These are phyloP conservation scores for Aspergillus conjunctus DNA, from an alignment of 495 filamentous ascomycete genomes.

Conservation along the genomic window DNA sequence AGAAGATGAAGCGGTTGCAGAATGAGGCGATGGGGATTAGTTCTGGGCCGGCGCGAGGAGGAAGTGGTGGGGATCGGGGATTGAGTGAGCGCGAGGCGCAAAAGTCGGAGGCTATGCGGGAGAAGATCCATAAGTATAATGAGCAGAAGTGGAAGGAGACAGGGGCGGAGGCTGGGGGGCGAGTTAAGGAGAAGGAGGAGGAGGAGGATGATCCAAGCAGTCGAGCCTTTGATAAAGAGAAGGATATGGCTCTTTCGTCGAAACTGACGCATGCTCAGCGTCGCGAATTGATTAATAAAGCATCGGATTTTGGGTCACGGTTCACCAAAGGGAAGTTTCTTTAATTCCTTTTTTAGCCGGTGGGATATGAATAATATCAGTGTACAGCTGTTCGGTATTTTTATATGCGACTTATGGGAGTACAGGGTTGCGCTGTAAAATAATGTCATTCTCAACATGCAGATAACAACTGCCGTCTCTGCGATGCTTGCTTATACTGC, in stretches of 20 bases:
- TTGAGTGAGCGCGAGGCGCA: not conserved
- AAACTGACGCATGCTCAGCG: conserved; percentile 74
- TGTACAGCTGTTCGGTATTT: too few relatives aligned
- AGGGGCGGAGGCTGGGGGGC: conserved; percentile 59
- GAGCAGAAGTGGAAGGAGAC: conserved; percentile 64
- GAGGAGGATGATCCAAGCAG: conserved; percentile 93
- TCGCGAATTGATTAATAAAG: conserved; percentile 76
- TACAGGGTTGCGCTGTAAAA: too few relatives aligned
- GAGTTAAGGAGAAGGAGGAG: conserved; percentile 58
- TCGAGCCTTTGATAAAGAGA: conserved; percentile 88
- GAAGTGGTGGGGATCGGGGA: not conserved
- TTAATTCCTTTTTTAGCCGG: conserved; percentile 3
- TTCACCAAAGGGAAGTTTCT: conserved; percentile 76
- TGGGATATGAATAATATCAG: too few relatives aligned
- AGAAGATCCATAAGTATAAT: conserved; percentile 62
- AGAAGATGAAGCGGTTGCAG: conserved; percentile 77
- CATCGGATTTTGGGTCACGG: conserved; percentile 78
- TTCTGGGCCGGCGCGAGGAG: conserved; percentile 13
- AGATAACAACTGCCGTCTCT: too few relatives aligned
- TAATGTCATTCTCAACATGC: too few relatives aligned
- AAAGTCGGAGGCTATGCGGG: conserved; percentile 45
- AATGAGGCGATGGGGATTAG: conserved; percentile 82
- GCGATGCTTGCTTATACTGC: too few relatives aligned
- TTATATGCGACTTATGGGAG: too few relatives aligned
- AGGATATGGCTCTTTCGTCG: conserved; percentile 82